Evolutionary conservation across 2,329 filamentous ascomycete species (phyloP), one percentile per base, ranked within the genome.

Genomic region (Colletotrichum limetticola): DNA sequence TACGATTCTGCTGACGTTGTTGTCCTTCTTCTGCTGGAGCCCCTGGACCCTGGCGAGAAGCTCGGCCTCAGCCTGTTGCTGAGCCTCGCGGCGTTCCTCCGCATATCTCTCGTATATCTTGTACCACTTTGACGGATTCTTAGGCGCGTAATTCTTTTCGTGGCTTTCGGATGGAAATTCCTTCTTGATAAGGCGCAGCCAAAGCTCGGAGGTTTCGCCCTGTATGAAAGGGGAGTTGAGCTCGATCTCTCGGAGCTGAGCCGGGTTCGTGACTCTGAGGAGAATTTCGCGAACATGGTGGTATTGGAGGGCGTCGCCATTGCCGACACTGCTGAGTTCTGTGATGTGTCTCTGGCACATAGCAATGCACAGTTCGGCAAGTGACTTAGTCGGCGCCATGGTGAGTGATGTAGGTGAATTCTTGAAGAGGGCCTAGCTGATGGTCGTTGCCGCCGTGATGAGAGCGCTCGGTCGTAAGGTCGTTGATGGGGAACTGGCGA

Each of bases 221-320:
- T 89, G 86, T 64, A 98, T 88, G 75, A 97, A 94, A 0, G 95
- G 94, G 5, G 92, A 95, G 78, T 91, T 91, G 63, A 88, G 74
- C 83, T 98, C 95, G 71, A 98, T 88, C 69, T 87, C 79, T 78
- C 90, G 92, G 37, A 98, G 90, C 80, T 97, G 95, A 57, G 88
- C 84, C 1, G 95, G 91, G 75, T 89, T 92, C 66, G 93, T 91
- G 68, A 98, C 85, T 70, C 91, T 92, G 64, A 89, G 78, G 37
- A 98, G 90, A 53, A 98, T 89, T 1, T 90, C 88, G 8, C 88
- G 86, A 64, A 94, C 88, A 53, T 74, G 68, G 22, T 66, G 72
- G 42, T 74, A 74, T 35, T 74, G 61, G 7, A 75, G 66, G 74
- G 92, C 84, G 52, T 95, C 85, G 69, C 91, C 89, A 75, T 91